Conservation (phyloP, 305 asterid species). For the Ajuga reptans region DNA sequence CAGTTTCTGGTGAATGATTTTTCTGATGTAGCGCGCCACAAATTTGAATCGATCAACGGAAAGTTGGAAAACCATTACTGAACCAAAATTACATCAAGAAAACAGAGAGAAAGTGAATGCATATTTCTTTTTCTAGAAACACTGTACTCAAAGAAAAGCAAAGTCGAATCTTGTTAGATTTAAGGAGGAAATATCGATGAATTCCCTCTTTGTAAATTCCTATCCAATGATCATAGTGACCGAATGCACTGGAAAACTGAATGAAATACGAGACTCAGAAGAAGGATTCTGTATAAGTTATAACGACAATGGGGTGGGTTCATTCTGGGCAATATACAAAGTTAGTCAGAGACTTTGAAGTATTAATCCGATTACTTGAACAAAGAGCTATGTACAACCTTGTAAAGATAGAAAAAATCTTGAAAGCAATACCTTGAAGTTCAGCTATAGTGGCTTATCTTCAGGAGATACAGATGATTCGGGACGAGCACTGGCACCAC, state of each 20-base stretch:
- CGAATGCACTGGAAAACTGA: not conserved
- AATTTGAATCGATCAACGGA: not conserved
- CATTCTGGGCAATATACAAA: constrained; percentile 5
- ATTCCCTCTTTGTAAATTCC: too few species aligned
- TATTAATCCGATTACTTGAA: not conserved
- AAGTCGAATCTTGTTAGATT: not conserved
- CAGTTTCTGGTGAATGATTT: not conserved
- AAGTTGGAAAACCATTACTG: not conserved
- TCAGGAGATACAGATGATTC: constrained; percentile 20
- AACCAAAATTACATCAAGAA: not conserved
- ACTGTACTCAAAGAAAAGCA: not conserved
- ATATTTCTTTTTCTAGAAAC: not conserved
- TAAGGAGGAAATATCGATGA: too few species aligned
- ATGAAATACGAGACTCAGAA: not conserved
- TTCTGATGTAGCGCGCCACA: not conserved
- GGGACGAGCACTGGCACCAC: not conserved
- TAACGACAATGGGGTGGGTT: not conserved
- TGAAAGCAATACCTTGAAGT: constrained; percentile 14
- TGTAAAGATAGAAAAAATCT: not conserved
- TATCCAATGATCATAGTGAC: too few species aligned
- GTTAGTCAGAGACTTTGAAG: not conserved
- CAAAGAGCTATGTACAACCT: constrained; percentile 4
- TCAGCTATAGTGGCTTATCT: constrained; percentile 13
- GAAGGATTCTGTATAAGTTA: not conserved
- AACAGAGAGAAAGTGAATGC: not conserved